Evolutionary conservation across 2,329 filamentous ascomycete species (phyloP), one percentile per base, ranked within the genome.

Genomic region (Zymoseptoria brevis): DNA sequence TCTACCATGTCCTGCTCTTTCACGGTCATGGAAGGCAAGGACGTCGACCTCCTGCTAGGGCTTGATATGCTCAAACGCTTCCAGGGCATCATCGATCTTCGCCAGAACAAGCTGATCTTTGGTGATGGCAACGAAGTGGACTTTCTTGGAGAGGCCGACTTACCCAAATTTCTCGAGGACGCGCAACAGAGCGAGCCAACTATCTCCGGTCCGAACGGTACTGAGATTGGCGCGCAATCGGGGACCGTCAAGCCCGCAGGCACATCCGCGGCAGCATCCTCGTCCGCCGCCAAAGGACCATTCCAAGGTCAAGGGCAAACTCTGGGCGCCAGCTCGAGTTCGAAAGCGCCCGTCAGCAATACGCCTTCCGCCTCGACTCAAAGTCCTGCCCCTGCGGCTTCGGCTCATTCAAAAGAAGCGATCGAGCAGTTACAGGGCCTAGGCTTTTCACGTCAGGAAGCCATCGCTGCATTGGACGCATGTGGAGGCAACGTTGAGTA

Each of bases 1-100:
- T 83, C 93, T 62, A 91, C 90, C 72, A 80, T 99, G 67, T 87
- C 93, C 2, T 97, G 92, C 77, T 94, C 91, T 60, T 99, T 99
- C 74, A 99, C 94, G 2, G 94, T 99, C 71, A 99, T 99, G 94
- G 94, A 99, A 77, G 94, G 94, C 64, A 99, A 97, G 75, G 86
- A 90, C 56, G 94, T 99, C 22, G 94, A 97, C 72, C 80, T 99
- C 19, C 82, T 99, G 1, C 83, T 99, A 11, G 94, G 94, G 3
- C 79, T 99, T 50, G 94, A 99, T 74, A 99, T 99, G 90, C 81
- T 99, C 62, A 96, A 96, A 77, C 85, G 94, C 48, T 92, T 97
- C 75, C 93, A 96, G 75, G 94, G 93, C 41, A 88, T 83, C 67
- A 93, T 99, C 69, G 94, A 99, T 73, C 81, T 99, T 11, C 83